Base-by-base conservation (phyloP, 208 protist species). In the Acanthamoeba healyi region DNA sequence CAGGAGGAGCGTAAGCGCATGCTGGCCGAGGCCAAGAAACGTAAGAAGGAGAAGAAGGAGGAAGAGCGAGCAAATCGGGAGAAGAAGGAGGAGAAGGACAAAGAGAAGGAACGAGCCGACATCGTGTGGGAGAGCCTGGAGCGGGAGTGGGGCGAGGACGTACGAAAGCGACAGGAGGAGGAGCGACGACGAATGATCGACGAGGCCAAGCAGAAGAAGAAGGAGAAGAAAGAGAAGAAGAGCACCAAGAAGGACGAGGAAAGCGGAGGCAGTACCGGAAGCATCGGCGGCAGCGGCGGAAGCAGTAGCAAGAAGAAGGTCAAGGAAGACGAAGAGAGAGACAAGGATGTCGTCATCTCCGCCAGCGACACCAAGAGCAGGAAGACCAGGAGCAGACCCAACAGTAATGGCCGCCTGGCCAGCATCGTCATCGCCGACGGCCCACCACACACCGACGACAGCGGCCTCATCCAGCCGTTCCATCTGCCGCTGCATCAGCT, bases 81-180 rank as follows among this genome's bases (percentile, higher is more conserved):
- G 65, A 32, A 77, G 65, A 77, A 38, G 15, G 32, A 63, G 65
- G 65, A 77, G n/a, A 77, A 77, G 65, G 65, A 34, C 29, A 77
- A 77, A 32, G 65, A 77, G 32, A 42, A 38, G 36, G 32, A 77
- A 32, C 29, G 14, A 19, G 65, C 36, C 34, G 65, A 40, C n/a
- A 42, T 77, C n/a, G 65, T 77, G 29, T 77, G 65, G 65, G 65
- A 77, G 65, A 77, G 65, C 36, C 65, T 77, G 15, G 65, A 77
- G 65, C 65, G 65, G 22, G 65, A 77, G 65, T 77, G 65, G 65
- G 65, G 46, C 46, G 77, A 86, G n/a, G 77, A 86, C 38, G 77
- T 86, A 17, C 77, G 77, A 1, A 86, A 86, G 77, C 77, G 46
- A 24, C 77, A 86, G 77, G 46, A 86, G 77, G 77, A 86, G 38